These are phyloP conservation scores for Arxiozyma heterogenica DNA, from an alignment of 1,139 yeast species.

Conservation along the genomic window DNA sequence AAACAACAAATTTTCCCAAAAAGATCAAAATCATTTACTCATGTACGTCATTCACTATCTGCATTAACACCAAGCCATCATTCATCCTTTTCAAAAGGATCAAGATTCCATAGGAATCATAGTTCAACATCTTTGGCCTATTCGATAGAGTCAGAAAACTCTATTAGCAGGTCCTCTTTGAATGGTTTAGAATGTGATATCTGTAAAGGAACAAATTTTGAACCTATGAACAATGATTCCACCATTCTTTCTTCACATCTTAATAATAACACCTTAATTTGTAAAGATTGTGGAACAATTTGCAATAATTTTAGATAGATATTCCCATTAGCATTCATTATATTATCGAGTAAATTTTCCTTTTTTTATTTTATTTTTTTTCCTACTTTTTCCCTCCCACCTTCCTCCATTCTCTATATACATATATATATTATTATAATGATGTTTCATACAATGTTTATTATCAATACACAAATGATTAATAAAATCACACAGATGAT, in stretches of 20 bases:
- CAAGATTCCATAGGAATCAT: background rate
- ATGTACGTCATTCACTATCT: slow-evolving; percentile 2
- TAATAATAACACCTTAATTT: slow-evolving; percentile 14
- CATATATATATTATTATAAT: background rate
- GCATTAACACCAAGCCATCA: slow-evolving; percentile 1
- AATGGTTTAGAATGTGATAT: slow-evolving; percentile 27
- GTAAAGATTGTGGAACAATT: slow-evolving; percentile 33
- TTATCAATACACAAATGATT: too few relatives aligned
- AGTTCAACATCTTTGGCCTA: slow-evolving; percentile 1
- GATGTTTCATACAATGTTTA: background rate
- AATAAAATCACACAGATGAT: background rate
- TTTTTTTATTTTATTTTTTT: too few relatives aligned
- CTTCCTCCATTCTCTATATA: too few relatives aligned
- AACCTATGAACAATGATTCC: slow-evolving; percentile 9
- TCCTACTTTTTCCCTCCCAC: too few relatives aligned
- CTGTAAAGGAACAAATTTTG: slow-evolving; percentile 32
- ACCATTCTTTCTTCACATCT: background rate
- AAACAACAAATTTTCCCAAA: background rate
- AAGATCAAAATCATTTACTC: slow-evolving; percentile 9
- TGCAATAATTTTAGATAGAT: slow-evolving; percentile 19
- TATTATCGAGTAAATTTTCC: too few relatives aligned
- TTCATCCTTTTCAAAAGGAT: background rate
- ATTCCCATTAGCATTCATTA: background rate
- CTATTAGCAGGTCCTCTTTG: background rate
- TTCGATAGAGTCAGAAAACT: background rate